phyloP scores from a whole-genome alignment of 2,329 filamentous ascomycete species.

The Colletotrichum sp. region DNA sequence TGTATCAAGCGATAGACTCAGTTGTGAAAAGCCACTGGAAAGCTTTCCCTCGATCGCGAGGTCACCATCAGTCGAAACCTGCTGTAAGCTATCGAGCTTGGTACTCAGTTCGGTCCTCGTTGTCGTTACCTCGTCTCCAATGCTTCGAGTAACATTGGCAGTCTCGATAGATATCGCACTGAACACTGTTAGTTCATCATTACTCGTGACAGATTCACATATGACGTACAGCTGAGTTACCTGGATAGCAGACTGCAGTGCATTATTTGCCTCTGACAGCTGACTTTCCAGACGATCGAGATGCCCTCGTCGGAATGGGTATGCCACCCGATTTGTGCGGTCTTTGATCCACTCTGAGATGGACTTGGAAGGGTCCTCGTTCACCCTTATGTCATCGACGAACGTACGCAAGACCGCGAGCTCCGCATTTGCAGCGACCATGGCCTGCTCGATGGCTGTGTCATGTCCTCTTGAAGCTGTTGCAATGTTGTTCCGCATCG shows the following conservation, averaged over 20 bases:
- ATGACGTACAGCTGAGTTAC: background rate
- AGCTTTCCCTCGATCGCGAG: background rate
- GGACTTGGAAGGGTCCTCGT: background rate
- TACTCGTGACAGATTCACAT: fast-evolving
- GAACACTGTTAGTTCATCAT: background rate
- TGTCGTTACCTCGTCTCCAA: background rate
- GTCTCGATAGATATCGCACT: background rate
- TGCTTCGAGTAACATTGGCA: fast-evolving
- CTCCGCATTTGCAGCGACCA: background rate
- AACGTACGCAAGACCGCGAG: background rate
- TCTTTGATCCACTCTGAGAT: background rate
- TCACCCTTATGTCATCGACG: background rate
- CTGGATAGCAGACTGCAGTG: background rate
- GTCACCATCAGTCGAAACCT: fast-evolving
- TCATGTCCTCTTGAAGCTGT: fast-evolving
- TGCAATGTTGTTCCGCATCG: background rate
- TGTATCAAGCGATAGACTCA: fast-evolving
- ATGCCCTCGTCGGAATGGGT: background rate
- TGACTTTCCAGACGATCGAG: background rate
- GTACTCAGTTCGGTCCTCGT: background rate
- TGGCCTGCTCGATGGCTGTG: background rate
- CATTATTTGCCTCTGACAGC: background rate
- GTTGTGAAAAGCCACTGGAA: fast-evolving
- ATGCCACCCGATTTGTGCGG: background rate
- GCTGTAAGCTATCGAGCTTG: background rate